Base-by-base conservation (phyloP, 768 basidiomycete genomes). In the Amanita rubescens region DNA sequence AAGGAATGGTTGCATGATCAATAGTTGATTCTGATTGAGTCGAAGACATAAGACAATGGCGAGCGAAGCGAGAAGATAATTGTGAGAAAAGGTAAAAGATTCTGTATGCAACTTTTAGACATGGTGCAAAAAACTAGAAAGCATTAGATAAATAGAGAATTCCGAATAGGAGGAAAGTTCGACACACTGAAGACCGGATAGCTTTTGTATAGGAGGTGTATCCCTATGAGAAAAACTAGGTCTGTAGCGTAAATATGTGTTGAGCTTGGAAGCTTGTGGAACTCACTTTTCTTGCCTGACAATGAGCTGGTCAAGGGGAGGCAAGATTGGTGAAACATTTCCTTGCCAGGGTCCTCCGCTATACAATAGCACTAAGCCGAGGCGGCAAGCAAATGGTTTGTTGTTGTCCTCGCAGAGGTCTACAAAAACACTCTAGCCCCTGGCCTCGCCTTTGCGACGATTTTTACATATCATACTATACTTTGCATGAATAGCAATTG, bases 361-460 rank as follows among this genome's bases (percentile, higher is more conserved):
- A 45, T 45, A 45, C 44, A 45, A 45, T 45, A 45, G 44, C 44
- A 45, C 25, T 45, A 24, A 45, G 44, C 44, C n/a, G 27, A 45
- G 44, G 44, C n/a, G 44, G 44, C 44, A 43, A 45, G 44, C 24
- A 24, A 45, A 45, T 45, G 44, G 44, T 45, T 45, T 45, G 44
- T 45, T 14, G 44, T 45, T 45, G 44, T 45, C 44, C 20, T 45
- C 27, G 44, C 44, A 45, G 44, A 45, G 44, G 44, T 45, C 44
- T 45, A 45, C 44, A 15, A 41, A 41, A 41, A 19, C 35, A 41
- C 44, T 51, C 22, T 25, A n/a, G 22, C 53, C 39, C 17, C 42
- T 43, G 20, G 24, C 34, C 51, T 42, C 33, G 39, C 51, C 24
- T 45, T 38, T 24, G 32, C 32, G 27, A 35, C 33, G 27, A 51